Evolutionary conservation across 2,329 filamentous ascomycete genomes (phyloP), one percentile per base, ranked within the genome.

Genomic region (Thermomyces lanuginosus): DNA sequence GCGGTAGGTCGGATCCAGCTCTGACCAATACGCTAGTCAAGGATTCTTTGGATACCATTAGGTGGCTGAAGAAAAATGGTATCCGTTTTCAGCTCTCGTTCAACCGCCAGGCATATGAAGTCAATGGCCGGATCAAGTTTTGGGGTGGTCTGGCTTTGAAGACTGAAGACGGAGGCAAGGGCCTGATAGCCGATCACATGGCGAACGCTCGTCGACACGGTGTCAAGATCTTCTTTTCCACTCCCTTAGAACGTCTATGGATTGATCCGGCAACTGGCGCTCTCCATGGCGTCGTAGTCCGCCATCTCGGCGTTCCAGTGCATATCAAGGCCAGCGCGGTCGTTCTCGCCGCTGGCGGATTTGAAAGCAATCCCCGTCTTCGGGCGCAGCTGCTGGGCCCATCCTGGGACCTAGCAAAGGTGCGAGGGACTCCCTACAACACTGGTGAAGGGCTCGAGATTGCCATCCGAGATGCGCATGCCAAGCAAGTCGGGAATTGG

Each of bases 71-170:
- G 1, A 35, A 43, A 24, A 57, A 67, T 21, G 70, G 70, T 0
- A 49, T 72, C 2, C 52, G 59, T 1, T 75, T 71, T 38, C 61
- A 69, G 39, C 50, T 77, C 3, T 66, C 61, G 2, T 76, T 76
- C 45, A 69, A 75, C 32, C 56, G 73, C 2, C 72, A 79, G 41
- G 68, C 73, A 0, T 78, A 73, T 42, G 55, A 70, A 30, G 60
- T 75, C n/a, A 55, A 67, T 26, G 69, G 66, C 1, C 53, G 63
- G 16, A 61, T 61, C 40, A 71, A 69, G 39, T 77, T 77, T 43
- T 77, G 72, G 72, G 73, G 73, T 7, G 72, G 72, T 0, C 47
- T 78, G 42, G 58, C 55, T n/a, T 46, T 76, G 17, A 70, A 63
- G 39, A 69, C 65, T 0, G 41, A 66, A 26, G 63, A 69, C 34